Conservation (phyloP, 345 rosid genomes). For the Linum tenue region DNA sequence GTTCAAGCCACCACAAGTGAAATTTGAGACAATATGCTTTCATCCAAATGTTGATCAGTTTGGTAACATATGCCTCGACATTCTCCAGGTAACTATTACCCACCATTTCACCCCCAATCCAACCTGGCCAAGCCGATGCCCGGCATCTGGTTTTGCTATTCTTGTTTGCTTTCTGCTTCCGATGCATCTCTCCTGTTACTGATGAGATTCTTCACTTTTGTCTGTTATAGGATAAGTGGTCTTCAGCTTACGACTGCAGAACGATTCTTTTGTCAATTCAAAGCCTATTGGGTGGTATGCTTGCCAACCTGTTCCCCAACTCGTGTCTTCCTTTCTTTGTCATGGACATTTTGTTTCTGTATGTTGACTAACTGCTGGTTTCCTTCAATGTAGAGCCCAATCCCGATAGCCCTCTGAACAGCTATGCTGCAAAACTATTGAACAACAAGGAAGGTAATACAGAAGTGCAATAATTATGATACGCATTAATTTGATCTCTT, state of each 20-base stretch:
- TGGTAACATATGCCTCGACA: conserved; percentile 30
- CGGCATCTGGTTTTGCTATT: neutral
- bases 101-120: too few species aligned
- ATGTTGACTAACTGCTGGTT: neutral
- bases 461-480: neutral
- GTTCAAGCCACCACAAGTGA: conserved; percentile 26
- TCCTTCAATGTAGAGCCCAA: conserved; percentile 18
- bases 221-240: conserved; percentile 23
- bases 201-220: neutral
- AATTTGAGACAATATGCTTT: conserved; percentile 23
- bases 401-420: conserved; percentile 23
- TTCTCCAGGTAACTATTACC: conserved; percentile 18
- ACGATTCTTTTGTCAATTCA: conserved; percentile 23
- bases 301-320: neutral
- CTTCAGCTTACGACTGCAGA: conserved; percentile 28
- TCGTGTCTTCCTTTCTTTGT: neutral
- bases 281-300: conserved; percentile 27
- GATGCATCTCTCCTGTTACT: neutral
- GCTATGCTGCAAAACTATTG: conserved; percentile 21
- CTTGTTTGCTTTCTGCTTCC: neutral
- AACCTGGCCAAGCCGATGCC: neutral
- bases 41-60: conserved; percentile 28
- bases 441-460: conserved; percentile 19
- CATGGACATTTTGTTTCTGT: too few species aligned
- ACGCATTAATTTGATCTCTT: neutral